Evolutionary conservation across 192 early-diverging fungal species (phyloP).

Genomic region (Phycomyces nitens): DNA sequence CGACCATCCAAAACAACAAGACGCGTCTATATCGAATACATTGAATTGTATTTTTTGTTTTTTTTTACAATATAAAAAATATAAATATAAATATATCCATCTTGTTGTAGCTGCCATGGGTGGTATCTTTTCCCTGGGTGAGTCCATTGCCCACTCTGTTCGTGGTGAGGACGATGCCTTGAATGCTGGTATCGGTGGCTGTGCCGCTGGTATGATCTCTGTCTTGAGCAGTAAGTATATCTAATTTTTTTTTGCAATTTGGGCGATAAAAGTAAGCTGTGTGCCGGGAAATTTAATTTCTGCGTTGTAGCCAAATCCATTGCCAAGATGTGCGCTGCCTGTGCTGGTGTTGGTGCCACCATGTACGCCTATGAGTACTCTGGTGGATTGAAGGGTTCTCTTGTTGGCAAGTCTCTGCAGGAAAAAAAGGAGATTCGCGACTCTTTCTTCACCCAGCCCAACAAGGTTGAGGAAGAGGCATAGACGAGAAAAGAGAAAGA

Average conservation of each 20-base stretch:
- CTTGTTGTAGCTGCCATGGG: constrained; percentile 65
- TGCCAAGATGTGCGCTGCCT: constrained; percentile 58
- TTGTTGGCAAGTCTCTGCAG: constrained; percentile 37
- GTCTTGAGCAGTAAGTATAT: constrained; percentile 46
- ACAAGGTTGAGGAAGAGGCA: not conserved
- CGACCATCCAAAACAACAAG: not conserved
- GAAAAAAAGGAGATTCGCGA: constrained; percentile 43
- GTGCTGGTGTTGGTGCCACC: constrained; percentile 58
- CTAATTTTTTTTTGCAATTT: too few species aligned
- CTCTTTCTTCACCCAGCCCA: constrained; percentile 36
- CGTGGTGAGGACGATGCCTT: constrained; percentile 68
- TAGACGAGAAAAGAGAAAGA: not conserved
- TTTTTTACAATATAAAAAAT: constrained; percentile 1
- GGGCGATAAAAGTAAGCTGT: too few species aligned
- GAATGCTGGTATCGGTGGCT: constrained; percentile 69
- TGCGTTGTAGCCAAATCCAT: constrained; percentile 47
- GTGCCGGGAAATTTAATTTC: not conserved
- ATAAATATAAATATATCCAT: not conserved
- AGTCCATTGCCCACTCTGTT: constrained; percentile 50
- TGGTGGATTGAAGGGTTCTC: constrained; percentile 52
- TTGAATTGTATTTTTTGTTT: constrained; percentile 2
- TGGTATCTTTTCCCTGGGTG: constrained; percentile 71
- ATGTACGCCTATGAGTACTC: constrained; percentile 68
- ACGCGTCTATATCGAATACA: not conserved
- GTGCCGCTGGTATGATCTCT: constrained; percentile 67